A percentile compares a stretch with the other conserved stretches of the same genome.
phyloP scores from a whole-genome alignment of 73 alveolate species.

The Stentor roeselii region DNA sequence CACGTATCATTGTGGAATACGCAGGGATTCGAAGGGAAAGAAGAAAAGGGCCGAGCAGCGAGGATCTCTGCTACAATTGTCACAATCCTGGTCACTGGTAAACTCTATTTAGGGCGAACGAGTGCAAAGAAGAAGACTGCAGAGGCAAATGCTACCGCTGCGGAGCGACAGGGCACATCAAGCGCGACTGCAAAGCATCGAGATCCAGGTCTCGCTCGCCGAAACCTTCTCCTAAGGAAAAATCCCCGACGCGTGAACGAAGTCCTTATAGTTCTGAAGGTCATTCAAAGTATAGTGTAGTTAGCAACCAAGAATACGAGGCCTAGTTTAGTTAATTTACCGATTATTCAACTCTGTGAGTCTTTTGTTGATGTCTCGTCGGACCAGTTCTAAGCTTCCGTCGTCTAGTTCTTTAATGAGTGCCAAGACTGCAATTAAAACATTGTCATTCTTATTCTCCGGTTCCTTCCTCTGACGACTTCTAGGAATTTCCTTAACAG shows the following conservation, averaged over 20 bases:
- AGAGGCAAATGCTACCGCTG: constrained; percentile 44
- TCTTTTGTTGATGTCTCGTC: constrained; percentile 76
- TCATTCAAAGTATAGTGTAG: not conserved
- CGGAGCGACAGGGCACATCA: constrained; percentile 41
- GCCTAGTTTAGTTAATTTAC: constrained; percentile 5
- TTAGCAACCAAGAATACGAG: not conserved
- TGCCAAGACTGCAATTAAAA: constrained; percentile 78
- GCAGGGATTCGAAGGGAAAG: constrained; percentile 25
- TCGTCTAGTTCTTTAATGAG: constrained; percentile 81
- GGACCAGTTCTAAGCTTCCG: constrained; percentile 66
- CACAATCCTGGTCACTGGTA: constrained; percentile 76
- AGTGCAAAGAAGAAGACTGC: constrained; percentile 60
- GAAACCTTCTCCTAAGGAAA: not conserved
- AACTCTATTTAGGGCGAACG: constrained; percentile 51
- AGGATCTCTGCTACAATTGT: constrained; percentile 75
- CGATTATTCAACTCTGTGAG: constrained; percentile 20
- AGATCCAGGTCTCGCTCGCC: constrained; percentile 31
- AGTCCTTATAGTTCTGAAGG: not conserved
- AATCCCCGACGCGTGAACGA: not conserved
- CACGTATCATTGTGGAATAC: constrained; percentile 39
- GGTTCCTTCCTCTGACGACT: not conserved
- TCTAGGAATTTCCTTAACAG: not conserved
- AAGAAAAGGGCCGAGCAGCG: constrained; percentile 53
- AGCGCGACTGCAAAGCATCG: constrained; percentile 41
- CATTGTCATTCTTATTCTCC: constrained; percentile 60